phyloP scores from a whole-genome alignment of 306 rosid genomes.

The Glycine tomentella region DNA sequence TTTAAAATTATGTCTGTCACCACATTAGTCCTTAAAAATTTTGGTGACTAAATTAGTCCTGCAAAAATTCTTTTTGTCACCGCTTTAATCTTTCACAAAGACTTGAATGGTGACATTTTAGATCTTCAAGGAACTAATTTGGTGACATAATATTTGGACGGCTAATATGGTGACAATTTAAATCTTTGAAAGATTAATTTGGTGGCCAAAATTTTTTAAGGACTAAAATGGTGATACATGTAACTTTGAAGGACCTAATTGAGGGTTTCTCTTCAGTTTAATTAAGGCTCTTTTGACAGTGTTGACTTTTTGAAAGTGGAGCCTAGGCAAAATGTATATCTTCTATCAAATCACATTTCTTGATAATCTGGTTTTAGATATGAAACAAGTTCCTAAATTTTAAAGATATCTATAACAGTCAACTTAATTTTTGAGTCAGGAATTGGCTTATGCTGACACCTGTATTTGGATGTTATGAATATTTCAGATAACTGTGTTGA shows the following conservation, averaged over 20 bases:
- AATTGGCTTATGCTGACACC: slow-evolving; percentile 30
- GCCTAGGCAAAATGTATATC: slow-evolving; percentile 17
- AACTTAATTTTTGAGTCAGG: not conserved
- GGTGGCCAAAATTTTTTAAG: not conserved
- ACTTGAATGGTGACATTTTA: not conserved
- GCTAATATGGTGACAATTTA: not conserved
- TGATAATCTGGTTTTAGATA: not conserved
- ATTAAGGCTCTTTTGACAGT: not conserved
- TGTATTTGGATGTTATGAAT: slow-evolving; percentile 31
- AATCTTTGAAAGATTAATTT: not conserved
- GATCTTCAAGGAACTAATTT: not conserved
- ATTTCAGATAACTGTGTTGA: slow-evolving; percentile 84
- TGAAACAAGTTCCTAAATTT: not conserved
- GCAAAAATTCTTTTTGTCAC: no score
- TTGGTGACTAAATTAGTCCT: no score
- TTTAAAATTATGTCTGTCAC: not conserved
- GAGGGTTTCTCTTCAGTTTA: not conserved
- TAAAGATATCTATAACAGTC: slow-evolving; percentile 10
- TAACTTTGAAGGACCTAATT: not conserved
- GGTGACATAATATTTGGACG: not conserved
- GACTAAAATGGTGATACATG: not conserved
- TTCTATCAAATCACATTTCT: slow-evolving; percentile 24
- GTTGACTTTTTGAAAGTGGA: slow-evolving; percentile 12
- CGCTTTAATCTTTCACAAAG: no score
- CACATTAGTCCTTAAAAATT: not conserved